Conservation (phyloP, 164 flowering plant species). For the Stephania cephalantha region DNA sequence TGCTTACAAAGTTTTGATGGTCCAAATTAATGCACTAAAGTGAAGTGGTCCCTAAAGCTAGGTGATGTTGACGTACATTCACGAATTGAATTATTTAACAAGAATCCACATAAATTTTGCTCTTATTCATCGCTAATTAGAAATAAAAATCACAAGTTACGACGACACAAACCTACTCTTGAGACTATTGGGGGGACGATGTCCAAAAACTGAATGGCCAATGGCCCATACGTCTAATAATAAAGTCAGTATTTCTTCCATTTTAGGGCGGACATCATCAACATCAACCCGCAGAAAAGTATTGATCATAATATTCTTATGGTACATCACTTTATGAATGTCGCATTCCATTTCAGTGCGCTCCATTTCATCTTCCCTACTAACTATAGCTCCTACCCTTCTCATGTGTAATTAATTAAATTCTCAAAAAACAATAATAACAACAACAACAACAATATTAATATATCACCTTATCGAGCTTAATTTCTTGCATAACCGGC, state of each 20-base stretch:
- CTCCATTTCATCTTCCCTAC: neutral
- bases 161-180: neutral
- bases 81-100: no score
- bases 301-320: neutral
- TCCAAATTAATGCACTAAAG: neutral
- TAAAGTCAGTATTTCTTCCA: constrained; percentile 3
- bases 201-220: neutral
- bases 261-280: constrained; percentile 1
- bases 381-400: neutral
- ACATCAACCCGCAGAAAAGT: neutral
- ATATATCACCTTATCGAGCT: neutral
- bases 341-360: neutral
- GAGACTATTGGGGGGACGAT: neutral
- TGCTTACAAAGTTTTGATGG: neutral
- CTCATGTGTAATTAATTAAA: neutral
- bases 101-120: no score
- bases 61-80: no score
- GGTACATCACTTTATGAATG: neutral
- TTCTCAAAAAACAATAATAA: neutral
- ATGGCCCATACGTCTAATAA: constrained; percentile 1
- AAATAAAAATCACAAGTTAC: neutral
- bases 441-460: neutral
- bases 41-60: neutral
- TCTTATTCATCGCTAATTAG: neutral
- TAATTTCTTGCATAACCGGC: no score